Evolutionary conservation across 768 basidiomycete genomes (phyloP).

Genomic region (Suillus paluster): DNA sequence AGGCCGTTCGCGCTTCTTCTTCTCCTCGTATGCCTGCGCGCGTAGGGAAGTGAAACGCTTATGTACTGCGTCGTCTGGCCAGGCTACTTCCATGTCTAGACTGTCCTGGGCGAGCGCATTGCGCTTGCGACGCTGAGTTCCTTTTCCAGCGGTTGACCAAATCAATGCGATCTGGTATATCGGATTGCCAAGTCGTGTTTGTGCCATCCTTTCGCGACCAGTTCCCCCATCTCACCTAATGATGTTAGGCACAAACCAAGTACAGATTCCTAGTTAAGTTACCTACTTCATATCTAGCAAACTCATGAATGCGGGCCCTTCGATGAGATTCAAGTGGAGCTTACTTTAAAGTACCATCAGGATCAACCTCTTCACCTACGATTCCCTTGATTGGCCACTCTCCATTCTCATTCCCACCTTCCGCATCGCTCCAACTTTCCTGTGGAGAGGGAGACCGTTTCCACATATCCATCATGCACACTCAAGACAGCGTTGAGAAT

Average conservation of each 20-base stretch:
- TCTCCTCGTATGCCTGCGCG: slow-evolving; percentile 51
- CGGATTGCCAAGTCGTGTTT: slow-evolving; percentile 56
- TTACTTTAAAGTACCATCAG: slow-evolving; percentile 34
- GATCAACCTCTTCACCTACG: slow-evolving; percentile 36
- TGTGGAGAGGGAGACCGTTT: slow-evolving; percentile 33
- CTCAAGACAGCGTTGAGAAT: background rate
- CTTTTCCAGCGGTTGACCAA: slow-evolving; percentile 41
- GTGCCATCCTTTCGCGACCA: slow-evolving; percentile 59
- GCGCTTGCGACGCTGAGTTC: slow-evolving; percentile 36
- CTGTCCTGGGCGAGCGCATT: slow-evolving; percentile 31
- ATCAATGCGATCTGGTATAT: slow-evolving; percentile 19
- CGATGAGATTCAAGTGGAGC: background rate
- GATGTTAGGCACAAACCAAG: background rate
- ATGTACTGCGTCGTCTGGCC: slow-evolving; percentile 47
- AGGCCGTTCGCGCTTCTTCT: slow-evolving; percentile 30
- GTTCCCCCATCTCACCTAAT: slow-evolving; percentile 54
- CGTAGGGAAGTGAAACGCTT: slow-evolving; percentile 48
- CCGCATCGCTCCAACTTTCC: slow-evolving; percentile 37
- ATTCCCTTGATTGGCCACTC: slow-evolving; percentile 35
- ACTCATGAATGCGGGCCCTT: slow-evolving; percentile 9
- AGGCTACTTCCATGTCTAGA: slow-evolving; percentile 42
- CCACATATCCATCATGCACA: slow-evolving; percentile 23
- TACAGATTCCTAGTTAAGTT: background rate
- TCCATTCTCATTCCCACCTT: slow-evolving; percentile 33
- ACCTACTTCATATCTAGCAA: slow-evolving; percentile 37